Percentiles rank a stretch among this genome's conserved stretches.
Evolutionary conservation across 352 stramenopile species (phyloP).

Genomic region (Peronospora belbahrii): DNA sequence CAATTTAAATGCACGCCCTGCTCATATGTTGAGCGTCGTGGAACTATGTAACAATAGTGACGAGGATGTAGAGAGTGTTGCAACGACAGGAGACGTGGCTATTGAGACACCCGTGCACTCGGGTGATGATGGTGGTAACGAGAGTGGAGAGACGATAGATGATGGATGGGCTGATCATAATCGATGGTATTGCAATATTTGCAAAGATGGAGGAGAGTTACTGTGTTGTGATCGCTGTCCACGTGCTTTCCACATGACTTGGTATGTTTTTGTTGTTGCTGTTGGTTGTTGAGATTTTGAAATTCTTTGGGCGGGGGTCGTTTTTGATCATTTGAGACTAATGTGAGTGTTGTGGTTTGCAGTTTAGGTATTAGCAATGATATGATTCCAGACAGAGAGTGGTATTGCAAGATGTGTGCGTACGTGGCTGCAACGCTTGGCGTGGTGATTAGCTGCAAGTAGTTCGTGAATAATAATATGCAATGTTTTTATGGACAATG

Average conservation of each 20-base stretch:
- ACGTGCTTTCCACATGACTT: slow-evolving; percentile 89
- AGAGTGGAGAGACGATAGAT: slow-evolving; percentile 40
- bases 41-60: slow-evolving; percentile 65
- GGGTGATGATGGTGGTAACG: slow-evolving; percentile 30
- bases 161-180: slow-evolving; percentile 83
- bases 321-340: too few species aligned
- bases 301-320: too few species aligned
- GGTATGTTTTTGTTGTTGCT: slow-evolving; percentile 24
- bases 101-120: slow-evolving; percentile 30
- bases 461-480: neutral
- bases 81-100: slow-evolving; percentile 21
- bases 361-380: slow-evolving; percentile 73
- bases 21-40: slow-evolving; percentile 72
- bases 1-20: slow-evolving; percentile 7
- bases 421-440: slow-evolving; percentile 28
- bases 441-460: neutral
- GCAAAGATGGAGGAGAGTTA: slow-evolving; percentile 83
- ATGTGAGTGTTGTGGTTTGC: slow-evolving; percentile 1
- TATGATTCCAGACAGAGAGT: slow-evolving; percentile 75
- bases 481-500: neutral
- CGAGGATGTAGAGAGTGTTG: slow-evolving; percentile 32
- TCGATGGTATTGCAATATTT: slow-evolving; percentile 88
- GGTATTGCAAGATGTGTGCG: slow-evolving; percentile 85
- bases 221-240: slow-evolving; percentile 90
- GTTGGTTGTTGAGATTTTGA: too few species aligned